Conservation (phyloP, 2,329 filamentous ascomycete genomes). For the Eurotiales sp. region DNA sequence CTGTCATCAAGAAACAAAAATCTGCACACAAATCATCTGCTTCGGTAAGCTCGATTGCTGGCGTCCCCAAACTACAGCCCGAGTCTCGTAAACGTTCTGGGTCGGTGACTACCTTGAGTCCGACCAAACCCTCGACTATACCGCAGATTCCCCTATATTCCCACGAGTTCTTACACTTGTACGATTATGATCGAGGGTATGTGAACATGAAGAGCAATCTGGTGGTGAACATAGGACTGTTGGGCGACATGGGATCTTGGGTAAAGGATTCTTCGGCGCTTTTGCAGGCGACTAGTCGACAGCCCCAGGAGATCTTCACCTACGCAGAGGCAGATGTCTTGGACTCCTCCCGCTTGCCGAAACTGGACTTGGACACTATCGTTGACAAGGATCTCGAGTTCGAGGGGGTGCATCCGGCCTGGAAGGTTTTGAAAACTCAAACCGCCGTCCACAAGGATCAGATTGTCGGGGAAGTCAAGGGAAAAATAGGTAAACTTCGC, state of each 20-base stretch:
- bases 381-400: slow-evolving; percentile 47
- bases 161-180: slow-evolving; percentile 69
- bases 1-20: slow-evolving; percentile 68
- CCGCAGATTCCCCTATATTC: slow-evolving; percentile 68
- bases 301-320: slow-evolving; percentile 67
- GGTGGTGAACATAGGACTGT: slow-evolving; percentile 70
- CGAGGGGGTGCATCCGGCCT: slow-evolving; percentile 60
- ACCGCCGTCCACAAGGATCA: slow-evolving; percentile 49
- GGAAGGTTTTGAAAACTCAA: slow-evolving; percentile 58
- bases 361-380: slow-evolving; percentile 51
- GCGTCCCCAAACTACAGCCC: slow-evolving; percentile 62
- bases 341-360: slow-evolving; percentile 52
- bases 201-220: slow-evolving; percentile 67
- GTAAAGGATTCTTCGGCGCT: slow-evolving; percentile 69
- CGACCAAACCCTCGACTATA: slow-evolving; percentile 58
- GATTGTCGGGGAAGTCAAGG: slow-evolving; percentile 71
- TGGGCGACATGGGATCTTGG: slow-evolving; percentile 73
- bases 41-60: slow-evolving; percentile 66
- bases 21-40: slow-evolving; percentile 74
- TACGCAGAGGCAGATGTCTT: slow-evolving; percentile 55
- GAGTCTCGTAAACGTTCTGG: slow-evolving; percentile 59
- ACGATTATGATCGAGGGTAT: slow-evolving; percentile 59
- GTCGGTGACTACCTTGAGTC: slow-evolving; percentile 64
- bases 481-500: slow-evolving; percentile 68
- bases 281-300: slow-evolving; percentile 60